Conservation (phyloP, 1,284 basidiomycete genomes). For the Pyrrhoderma lamaoense region DNA sequence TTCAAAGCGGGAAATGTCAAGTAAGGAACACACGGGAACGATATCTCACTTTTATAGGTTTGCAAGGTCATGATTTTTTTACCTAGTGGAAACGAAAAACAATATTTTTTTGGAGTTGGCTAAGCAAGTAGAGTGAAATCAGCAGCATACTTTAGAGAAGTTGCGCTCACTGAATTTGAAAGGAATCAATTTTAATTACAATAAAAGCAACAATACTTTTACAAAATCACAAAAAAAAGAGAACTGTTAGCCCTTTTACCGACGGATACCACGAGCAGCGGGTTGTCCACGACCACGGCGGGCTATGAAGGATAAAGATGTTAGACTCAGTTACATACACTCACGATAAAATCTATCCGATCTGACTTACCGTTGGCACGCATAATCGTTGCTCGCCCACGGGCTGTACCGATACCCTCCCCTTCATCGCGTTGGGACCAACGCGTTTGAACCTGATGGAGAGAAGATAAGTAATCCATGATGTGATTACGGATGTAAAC, state of each 20-base stretch:
- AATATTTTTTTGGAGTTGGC: too few relatives aligned
- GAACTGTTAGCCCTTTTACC: conserved; percentile 35
- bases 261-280: conserved; percentile 65
- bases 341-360: too few relatives aligned
- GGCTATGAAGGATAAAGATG: conserved; percentile 36
- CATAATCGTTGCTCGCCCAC: conserved; percentile 96
- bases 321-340: too few relatives aligned
- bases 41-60: too few relatives aligned
- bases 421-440: conserved; percentile 97
- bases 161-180: too few relatives aligned
- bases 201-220: conserved; percentile 12
- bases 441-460: conserved; percentile 90
- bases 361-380: conserved; percentile 46
- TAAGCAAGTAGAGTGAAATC: too few relatives aligned
- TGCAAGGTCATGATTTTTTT: too few relatives aligned
- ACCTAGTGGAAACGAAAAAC: too few relatives aligned
- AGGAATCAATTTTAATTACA: background rate
- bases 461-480: conserved; percentile 16
- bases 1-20: too few relatives aligned
- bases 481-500: conserved; percentile 28
- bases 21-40: too few relatives aligned
- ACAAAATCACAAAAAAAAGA: conserved; percentile 6
- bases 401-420: conserved; percentile 98
- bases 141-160: too few relatives aligned
- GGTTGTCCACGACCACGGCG: conserved; percentile 79